These are phyloP conservation scores for Teratosphaeriaceae sp. DNA, from an alignment of 2,329 filamentous ascomycete species.

Conservation along the genomic window DNA sequence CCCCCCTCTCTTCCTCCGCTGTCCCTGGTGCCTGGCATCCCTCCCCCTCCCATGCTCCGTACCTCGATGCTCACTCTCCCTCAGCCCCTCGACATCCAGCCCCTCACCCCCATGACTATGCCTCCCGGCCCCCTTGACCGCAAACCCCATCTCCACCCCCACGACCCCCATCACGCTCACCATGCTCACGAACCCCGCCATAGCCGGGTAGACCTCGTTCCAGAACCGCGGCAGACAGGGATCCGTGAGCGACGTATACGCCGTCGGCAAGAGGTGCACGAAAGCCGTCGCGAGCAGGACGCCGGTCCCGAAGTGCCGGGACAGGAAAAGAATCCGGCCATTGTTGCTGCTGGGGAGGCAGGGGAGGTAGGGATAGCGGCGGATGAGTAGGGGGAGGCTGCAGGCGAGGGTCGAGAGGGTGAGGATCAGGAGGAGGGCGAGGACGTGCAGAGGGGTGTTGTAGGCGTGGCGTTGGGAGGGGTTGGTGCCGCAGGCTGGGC, in stretches of 20 bases:
- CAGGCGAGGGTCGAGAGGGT: constrained; percentile 51
- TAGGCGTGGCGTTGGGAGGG: constrained; percentile 42
- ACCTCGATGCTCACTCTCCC: constrained; percentile 19
- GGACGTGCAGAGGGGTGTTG: constrained; percentile 51
- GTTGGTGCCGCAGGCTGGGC: constrained; percentile 49
- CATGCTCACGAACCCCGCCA: constrained; percentile 79
- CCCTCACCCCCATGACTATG: constrained; percentile 49
- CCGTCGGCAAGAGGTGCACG: constrained; percentile 56
- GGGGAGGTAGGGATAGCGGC: constrained; percentile 47
- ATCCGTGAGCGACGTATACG: constrained; percentile 54
- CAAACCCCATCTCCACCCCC: constrained; percentile 81
- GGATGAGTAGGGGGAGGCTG: constrained; percentile 55
- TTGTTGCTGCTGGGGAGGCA: constrained; percentile 54
- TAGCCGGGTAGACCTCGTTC: constrained; percentile 69
- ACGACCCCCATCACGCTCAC: constrained; percentile 74
- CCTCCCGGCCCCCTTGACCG: constrained; percentile 55
- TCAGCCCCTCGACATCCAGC: constrained; percentile 28
- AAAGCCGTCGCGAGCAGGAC: constrained; percentile 53
- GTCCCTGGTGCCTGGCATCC: constrained; percentile 3
- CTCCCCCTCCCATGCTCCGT: constrained; percentile 5
- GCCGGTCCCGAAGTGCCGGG: constrained; percentile 53
- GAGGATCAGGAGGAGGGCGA: constrained; percentile 53
- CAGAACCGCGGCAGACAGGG: constrained; percentile 70
- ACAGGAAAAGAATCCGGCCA: constrained; percentile 48
- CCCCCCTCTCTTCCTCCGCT: constrained; percentile 13